These are phyloP conservation scores for Acer campestre DNA, from an alignment of 345 rosid genomes.

Conservation along the genomic window DNA sequence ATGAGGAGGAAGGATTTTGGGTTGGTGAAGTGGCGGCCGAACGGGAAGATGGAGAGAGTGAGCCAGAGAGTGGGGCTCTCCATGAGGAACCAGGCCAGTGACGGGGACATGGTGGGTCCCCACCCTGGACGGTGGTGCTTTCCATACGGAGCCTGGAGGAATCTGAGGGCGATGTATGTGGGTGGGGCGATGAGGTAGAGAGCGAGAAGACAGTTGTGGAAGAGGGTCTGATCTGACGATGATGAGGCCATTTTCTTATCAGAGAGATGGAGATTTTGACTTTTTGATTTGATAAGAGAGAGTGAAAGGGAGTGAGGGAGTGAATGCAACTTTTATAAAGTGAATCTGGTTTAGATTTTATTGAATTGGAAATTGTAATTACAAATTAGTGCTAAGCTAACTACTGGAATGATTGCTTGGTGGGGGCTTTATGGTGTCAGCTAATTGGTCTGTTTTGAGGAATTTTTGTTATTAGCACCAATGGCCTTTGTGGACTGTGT, in stretches of 20 bases:
- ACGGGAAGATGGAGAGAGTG: conserved; percentile 67
- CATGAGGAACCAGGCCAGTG: conserved; percentile 93
- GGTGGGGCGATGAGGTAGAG: conserved; percentile 67
- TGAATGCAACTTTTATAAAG: background rate
- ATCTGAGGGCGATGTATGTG: conserved; percentile 59
- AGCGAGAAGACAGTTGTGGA: conserved; percentile 49
- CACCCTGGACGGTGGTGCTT: conserved; percentile 90
- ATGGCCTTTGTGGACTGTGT: too few species aligned
- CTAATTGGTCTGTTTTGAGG: too few species aligned
- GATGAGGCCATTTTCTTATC: background rate
- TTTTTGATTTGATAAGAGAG: background rate
- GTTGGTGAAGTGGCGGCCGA: conserved; percentile 56
- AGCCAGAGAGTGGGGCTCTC: conserved; percentile 88
- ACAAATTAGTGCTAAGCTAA: background rate
- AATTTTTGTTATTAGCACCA: too few species aligned
- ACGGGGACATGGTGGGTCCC: conserved; percentile 78
- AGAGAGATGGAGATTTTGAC: background rate
- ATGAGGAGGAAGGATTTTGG: conserved; percentile 62
- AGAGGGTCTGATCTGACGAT: conserved; percentile 49
- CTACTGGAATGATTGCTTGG: background rate
- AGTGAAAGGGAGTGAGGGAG: background rate
- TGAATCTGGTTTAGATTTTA: background rate
- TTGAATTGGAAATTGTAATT: background rate
- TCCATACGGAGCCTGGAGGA: conserved; percentile 91
- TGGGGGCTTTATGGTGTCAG: background rate